Base-by-base conservation (phyloP, 495 filamentous ascomycete species). In the Penicillium crystallinum region DNA sequence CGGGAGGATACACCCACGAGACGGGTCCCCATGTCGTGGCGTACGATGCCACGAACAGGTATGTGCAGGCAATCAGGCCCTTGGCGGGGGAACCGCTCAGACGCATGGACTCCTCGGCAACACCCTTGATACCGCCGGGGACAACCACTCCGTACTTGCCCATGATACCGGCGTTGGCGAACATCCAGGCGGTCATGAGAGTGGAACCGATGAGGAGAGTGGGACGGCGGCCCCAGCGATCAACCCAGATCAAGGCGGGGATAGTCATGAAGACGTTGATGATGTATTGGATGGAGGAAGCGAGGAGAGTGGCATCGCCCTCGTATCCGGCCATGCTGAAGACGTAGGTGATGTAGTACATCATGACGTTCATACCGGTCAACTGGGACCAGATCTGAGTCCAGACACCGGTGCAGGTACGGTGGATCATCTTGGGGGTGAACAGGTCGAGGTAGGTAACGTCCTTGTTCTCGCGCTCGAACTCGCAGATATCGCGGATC, bases 281-380 rank as follows among this genome's bases (percentile, higher is more conserved):
- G 34, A 83, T 77, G 62, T 90, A 91, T 61, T 88, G 84, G 49
- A 90, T 88, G 15, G 83, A 85, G 4, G 85, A 79, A 17, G 86
- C 72, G 14, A 92, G 77, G 31, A 73, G 65, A 42, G 58, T 66
- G 4, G 66, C 48, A 27, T 70, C 52, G 7, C 69, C 70, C 0
- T 52, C 44, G 29, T 70, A 67, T 2, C 70, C 70, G 2, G 70
- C 68, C 68, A 71, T 73, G 14, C 30, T 45, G 52, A 73, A 71
- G 17, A 71, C 67, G 18, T 69, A 70, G 19, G 57, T 68, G 47
- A 72, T 70, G 52, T 72, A 72, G 49, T 68, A 67, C 66, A 70
- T 89, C 86, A 91, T 91, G 22, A 91, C 86, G 63, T 90, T 91
- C 84, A 90, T 90, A 35, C 89, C 89, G 1, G 86, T 88, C 41